A percentile compares a stretch with the other conserved stretches of the same genome.
These are phyloP conservation scores for Scutellaria galericulata DNA, from an alignment of 257 asterid genomes.

Conservation along the genomic window DNA sequence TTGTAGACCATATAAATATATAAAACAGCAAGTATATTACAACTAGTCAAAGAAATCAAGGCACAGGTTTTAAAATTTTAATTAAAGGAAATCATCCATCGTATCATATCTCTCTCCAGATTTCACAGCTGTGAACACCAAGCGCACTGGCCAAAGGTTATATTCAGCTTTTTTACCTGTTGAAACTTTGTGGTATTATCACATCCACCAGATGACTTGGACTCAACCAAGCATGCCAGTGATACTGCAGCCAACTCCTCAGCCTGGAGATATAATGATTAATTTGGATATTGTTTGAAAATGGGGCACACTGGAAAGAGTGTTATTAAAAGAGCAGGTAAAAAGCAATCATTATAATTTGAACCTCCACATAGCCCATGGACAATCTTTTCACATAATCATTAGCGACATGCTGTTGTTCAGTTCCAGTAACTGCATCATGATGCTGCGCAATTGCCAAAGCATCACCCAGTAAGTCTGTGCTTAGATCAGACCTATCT, in stretches of 20 bases:
- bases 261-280: slow-evolving; percentile 36
- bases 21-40: background rate
- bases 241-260: slow-evolving; percentile 42
- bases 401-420: slow-evolving; percentile 51
- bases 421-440: slow-evolving; percentile 60
- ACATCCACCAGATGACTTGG: slow-evolving; percentile 33
- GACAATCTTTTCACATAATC: slow-evolving; percentile 53
- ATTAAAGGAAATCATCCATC: background rate
- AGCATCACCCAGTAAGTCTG: slow-evolving; percentile 50
- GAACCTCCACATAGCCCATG: slow-evolving; percentile 54
- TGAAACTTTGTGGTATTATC: slow-evolving; percentile 37
- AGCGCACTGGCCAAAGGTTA: slow-evolving; percentile 25
- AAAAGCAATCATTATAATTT: slow-evolving; percentile 22
- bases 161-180: slow-evolving; percentile 38
- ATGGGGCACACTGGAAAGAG: slow-evolving; percentile 9
- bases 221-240: slow-evolving; percentile 41
- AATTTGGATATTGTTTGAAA: slow-evolving; percentile 17
- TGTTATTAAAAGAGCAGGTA: background rate
- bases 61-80: background rate
- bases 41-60: slow-evolving; percentile 13
- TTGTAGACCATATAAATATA: background rate
- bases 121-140: background rate
- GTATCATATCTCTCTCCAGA: too few relatives aligned
- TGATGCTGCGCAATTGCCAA: slow-evolving; percentile 59
- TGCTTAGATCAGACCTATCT: slow-evolving; percentile 36